Evolutionary conservation across 164 flowering plant species (phyloP).

Genomic region (Chimonanthus salicifolius): DNA sequence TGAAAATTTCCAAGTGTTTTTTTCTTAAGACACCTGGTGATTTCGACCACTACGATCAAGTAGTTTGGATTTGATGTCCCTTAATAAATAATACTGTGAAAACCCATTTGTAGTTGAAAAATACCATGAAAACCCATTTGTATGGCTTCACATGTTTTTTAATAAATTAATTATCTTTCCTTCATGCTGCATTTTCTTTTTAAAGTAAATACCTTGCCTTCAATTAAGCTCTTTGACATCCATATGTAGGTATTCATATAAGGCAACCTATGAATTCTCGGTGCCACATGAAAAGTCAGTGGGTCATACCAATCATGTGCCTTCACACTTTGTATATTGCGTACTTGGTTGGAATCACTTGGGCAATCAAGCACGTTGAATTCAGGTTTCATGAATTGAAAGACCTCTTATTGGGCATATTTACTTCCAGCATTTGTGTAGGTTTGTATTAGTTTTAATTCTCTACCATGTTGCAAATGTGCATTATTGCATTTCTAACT

Average conservation of each 20-base stretch:
- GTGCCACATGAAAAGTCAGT: constrained; percentile 56
- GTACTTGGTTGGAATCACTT: constrained; percentile 50
- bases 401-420: constrained; percentile 68
- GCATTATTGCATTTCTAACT: not conserved
- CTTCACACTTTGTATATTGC: constrained; percentile 56
- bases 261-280: constrained; percentile 49
- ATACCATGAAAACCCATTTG: too few species aligned
- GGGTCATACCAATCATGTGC: constrained; percentile 48
- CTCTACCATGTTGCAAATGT: not conserved
- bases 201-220: not conserved
- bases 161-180: too few species aligned
- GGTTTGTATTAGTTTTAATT: constrained; percentile 34
- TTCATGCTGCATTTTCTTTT: not conserved
- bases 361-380: constrained; percentile 62
- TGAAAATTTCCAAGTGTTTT: too few species aligned
- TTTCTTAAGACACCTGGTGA: too few species aligned
- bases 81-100: too few species aligned
- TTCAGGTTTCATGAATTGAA: constrained; percentile 79
- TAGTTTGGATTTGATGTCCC: too few species aligned
- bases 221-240: constrained; percentile 4
- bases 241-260: constrained; percentile 54
- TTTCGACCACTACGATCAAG: too few species aligned
- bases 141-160: not conserved
- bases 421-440: constrained; percentile 44
- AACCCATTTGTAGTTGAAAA: too few species aligned